Percentiles rank a stretch among this genome's conserved stretches.
Evolutionary conservation across 2,329 filamentous ascomycete genomes (phyloP).

Genomic region (Orbilia ellipsospora): DNA sequence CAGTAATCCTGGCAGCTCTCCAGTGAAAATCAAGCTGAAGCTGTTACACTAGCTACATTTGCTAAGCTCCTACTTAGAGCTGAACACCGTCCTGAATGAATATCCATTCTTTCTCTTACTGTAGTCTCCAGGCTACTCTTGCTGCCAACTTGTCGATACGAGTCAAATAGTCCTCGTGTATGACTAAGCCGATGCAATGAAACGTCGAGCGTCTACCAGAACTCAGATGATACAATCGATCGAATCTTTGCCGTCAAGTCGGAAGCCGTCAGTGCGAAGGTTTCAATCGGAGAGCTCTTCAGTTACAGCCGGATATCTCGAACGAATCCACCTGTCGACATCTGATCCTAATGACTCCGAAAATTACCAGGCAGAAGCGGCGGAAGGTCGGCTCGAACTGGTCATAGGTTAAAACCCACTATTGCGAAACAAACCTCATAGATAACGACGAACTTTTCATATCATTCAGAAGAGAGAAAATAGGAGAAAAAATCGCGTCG

Average conservation of each 20-base stretch:
- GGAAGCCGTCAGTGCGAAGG: constrained; percentile 22
- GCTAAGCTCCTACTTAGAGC: too few species aligned
- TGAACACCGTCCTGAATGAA: too few species aligned
- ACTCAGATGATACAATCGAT: constrained; percentile 2
- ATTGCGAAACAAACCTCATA: constrained; percentile 31
- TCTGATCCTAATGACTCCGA: constrained; percentile 44
- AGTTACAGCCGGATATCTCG: neutral
- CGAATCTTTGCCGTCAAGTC: neutral
- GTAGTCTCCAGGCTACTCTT: too few species aligned
- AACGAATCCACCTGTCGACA: constrained; percentile 11
- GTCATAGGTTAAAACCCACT: constrained; percentile 24
- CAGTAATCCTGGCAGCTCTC: neutral
- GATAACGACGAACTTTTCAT: constrained; percentile 37
- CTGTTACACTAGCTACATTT: neutral
- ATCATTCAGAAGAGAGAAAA: constrained; percentile 6
- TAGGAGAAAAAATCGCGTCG: constrained; percentile 26
- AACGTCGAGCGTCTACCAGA: too few species aligned
- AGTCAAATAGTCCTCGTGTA: too few species aligned
- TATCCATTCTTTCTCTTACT: too few species aligned
- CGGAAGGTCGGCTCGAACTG: neutral
- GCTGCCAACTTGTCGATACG: too few species aligned
- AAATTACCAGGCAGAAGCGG: constrained; percentile 33
- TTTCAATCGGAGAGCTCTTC: neutral
- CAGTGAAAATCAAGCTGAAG: neutral
- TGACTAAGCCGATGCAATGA: too few species aligned